These are phyloP conservation scores for Trypanosoma caninum DNA, from an alignment of 208 protist species.

Conservation along the genomic window DNA sequence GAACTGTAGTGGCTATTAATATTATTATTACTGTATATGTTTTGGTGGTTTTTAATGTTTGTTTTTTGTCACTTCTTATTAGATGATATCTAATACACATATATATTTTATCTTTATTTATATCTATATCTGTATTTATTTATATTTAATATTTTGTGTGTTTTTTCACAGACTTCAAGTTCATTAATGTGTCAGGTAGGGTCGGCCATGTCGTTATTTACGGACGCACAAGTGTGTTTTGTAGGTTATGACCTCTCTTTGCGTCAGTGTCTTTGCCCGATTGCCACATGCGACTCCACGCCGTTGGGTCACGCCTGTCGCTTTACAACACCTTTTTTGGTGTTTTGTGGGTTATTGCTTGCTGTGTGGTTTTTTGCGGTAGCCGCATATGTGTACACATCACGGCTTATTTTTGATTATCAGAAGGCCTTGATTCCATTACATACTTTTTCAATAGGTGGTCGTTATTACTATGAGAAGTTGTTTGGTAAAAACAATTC, in stretches of 20 bases:
- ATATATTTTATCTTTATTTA: neutral
- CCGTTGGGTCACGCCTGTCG: conserved; percentile 40
- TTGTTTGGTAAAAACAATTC: conserved; percentile 47
- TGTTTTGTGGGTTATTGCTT: conserved; percentile 55
- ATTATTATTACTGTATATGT: too few relatives aligned
- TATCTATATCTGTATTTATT: neutral
- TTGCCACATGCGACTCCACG: conserved; percentile 54
- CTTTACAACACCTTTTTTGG: conserved; percentile 55
- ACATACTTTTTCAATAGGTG: conserved; percentile 21
- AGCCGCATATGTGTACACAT: conserved; percentile 65
- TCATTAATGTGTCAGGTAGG: conserved; percentile 50
- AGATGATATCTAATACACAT: neutral
- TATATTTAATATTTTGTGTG: neutral
- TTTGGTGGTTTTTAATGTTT: neutral
- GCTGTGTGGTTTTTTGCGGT: conserved; percentile 59
- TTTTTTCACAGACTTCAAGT: neutral
- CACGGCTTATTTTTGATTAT: conserved; percentile 38
- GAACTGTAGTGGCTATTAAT: too few relatives aligned
- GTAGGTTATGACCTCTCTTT: conserved; percentile 50
- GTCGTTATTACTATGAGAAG: conserved; percentile 75
- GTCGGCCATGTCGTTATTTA: conserved; percentile 56
- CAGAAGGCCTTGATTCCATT: conserved; percentile 37
- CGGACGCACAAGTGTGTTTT: conserved; percentile 73
- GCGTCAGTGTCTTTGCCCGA: conserved; percentile 71
- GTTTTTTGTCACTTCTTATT: neutral